Base-by-base conservation (phyloP, 2,329 filamentous ascomycete species). In the Rhynchosporium agropyri region DNA sequence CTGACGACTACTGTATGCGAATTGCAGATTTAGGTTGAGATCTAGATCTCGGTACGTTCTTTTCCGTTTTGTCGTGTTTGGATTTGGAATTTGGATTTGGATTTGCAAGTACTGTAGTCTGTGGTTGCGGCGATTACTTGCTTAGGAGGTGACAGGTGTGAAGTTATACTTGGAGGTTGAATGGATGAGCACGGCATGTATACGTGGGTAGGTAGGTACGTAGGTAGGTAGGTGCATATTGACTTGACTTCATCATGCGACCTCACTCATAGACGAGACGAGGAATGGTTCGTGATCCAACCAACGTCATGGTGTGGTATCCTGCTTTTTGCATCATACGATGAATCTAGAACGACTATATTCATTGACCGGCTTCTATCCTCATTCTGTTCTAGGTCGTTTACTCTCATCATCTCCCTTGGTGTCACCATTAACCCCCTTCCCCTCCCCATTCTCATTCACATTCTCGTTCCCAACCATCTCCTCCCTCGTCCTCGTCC, bases 401-500 rank as follows among this genome's bases (percentile, higher is more conserved):
- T 84, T 84, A 67, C 70, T 81, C 58, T 83, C 81, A 2, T 72
- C 76, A 36, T 77, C 76, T 5, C 77, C 74, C 28, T 71, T 68
- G 60, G 75, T 75, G 33, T 29, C 36, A 5, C 38, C 28, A 36
- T 54, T 48, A 8, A 40, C 29, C 45, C 73, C 77, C 20, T 20
- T 20, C 20, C 20, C 20, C 20, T 20, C 20, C 20, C 20, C 20
- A 62, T 78, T 72, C 3, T 80, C 80, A 60, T 82, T 79, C 36
- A 58, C 66, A 13, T 62, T 61, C 28, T 60, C 66, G 8, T 63
- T 61, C 28, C 74, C 79, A 29, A 83, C 84, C 12, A 80, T 75
- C 67, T 87, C 87, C 55, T 83, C 83, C 13, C 78, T 77, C 2
- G 70, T 79, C 61, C 84, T 80, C 49, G 83, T 81, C 63, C 83